Conservation (phyloP, 495 filamentous ascomycete species). For the Niebla homalea region DNA sequence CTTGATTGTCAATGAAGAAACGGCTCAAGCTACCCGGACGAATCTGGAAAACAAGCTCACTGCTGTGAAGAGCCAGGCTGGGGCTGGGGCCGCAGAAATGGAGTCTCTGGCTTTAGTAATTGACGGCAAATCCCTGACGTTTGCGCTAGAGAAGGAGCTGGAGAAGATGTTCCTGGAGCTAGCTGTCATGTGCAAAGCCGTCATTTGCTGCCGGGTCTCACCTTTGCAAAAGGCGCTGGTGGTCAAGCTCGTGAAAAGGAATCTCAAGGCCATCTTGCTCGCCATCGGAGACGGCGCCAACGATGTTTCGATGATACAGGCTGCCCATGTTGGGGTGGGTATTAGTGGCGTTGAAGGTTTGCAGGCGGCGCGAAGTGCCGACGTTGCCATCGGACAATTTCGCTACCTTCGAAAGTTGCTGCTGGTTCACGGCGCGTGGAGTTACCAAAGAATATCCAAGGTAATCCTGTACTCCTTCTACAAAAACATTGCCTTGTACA, state of each 20-base stretch:
- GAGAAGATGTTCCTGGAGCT: constrained; percentile 91
- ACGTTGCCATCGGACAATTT: constrained; percentile 95
- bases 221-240: constrained; percentile 98
- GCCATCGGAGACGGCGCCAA: constrained; percentile 98
- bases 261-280: constrained; percentile 80
- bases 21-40: constrained; percentile 56
- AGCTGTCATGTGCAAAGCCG: constrained; percentile 91
- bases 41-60: constrained; percentile 87
- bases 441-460: constrained; percentile 91
- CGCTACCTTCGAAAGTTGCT: constrained; percentile 89
- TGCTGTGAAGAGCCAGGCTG: constrained; percentile 65
- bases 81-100: constrained; percentile 52
- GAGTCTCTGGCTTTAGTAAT: constrained; percentile 92
- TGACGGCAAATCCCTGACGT: constrained; percentile 90
- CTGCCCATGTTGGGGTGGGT: constrained; percentile 94
- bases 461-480: constrained; percentile 98
- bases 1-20: constrained; percentile 89
- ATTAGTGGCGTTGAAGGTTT: constrained; percentile 97
- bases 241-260: constrained; percentile 96
- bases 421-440: constrained; percentile 94
- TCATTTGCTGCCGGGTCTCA: constrained; percentile 97
- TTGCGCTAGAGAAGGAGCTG: constrained; percentile 82
- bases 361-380: constrained; percentile 92
- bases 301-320: constrained; percentile 99
- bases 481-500: constrained; percentile 96